These are phyloP conservation scores for Ganoderma multipileum DNA, from an alignment of 1,284 basidiomycete genomes.

Conservation along the genomic window DNA sequence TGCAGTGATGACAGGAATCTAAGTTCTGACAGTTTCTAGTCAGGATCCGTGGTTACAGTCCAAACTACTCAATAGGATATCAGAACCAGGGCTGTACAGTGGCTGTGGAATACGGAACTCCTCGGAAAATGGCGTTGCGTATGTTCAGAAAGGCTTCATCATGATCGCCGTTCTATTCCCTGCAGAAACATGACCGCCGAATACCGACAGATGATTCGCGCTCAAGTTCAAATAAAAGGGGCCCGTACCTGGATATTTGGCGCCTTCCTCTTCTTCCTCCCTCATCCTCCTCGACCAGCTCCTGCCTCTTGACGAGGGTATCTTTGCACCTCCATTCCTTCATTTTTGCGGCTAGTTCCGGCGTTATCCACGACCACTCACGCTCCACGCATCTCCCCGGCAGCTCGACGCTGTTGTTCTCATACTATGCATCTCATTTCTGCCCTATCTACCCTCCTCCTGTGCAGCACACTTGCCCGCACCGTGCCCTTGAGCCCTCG, in stretches of 20 bases:
- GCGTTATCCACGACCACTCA: not conserved
- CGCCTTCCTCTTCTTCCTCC: not conserved
- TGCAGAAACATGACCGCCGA: not conserved
- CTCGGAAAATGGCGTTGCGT: not conserved
- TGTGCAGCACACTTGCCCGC: not conserved
- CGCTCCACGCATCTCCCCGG: constrained; percentile 1
- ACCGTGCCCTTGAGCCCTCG: constrained; percentile 2
- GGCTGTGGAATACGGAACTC: not conserved
- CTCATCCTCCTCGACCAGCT: not conserved
- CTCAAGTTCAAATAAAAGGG: not conserved
- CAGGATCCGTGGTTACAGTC: not conserved
- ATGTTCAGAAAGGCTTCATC: not conserved
- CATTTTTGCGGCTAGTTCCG: constrained; percentile 2
- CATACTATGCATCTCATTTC: constrained; percentile 5
- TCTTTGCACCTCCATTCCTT: not conserved
- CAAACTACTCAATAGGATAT: not conserved
- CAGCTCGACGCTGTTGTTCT: not conserved
- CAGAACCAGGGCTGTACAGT: not conserved
- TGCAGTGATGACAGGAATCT: not conserved
- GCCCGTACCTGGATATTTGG: not conserved
- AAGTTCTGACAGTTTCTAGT: not conserved
- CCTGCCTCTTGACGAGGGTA: constrained; percentile 10
- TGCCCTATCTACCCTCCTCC: not conserved
- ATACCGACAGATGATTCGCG: constrained; percentile 1
- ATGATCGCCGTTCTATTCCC: not conserved